phyloP scores from a whole-genome alignment of 768 basidiomycete genomes.

The Dacryopinax primogenitus region DNA sequence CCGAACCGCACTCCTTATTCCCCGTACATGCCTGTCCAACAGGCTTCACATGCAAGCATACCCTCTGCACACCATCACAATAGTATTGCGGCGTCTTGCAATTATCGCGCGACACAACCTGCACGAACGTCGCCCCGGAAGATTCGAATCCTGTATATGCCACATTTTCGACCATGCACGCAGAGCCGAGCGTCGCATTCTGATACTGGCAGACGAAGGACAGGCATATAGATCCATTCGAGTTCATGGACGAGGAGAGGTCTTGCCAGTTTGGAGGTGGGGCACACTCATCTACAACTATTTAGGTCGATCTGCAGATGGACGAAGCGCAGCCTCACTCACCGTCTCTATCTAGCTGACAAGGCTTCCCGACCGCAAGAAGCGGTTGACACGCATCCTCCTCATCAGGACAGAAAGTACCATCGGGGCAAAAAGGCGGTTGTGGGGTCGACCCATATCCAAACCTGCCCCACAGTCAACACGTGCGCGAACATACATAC shows the following conservation, averaged over 20 bases:
- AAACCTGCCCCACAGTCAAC: background rate
- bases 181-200: conserved; percentile 50
- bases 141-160: conserved; percentile 58
- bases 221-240: conserved; percentile 74
- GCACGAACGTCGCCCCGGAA: conserved; percentile 45
- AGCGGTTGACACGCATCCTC: conserved; percentile 51
- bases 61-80: conserved; percentile 49
- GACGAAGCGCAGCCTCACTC: conserved; percentile 17
- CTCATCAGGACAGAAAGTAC: conserved; percentile 77
- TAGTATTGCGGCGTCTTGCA: conserved; percentile 54
- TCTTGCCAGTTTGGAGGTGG: conserved; percentile 49
- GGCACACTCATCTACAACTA: conserved; percentile 57
- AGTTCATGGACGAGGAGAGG: conserved; percentile 44
- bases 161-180: conserved; percentile 66
- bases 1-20: conserved; percentile 38
- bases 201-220: conserved; percentile 70
- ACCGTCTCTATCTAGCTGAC: conserved; percentile 85
- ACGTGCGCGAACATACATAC: conserved; percentile 17
- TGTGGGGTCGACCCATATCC: background rate
- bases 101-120: conserved; percentile 71
- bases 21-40: conserved; percentile 45
- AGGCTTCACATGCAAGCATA: conserved; percentile 47
- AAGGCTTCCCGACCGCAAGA: conserved; percentile 48
- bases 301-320: conserved; percentile 5
- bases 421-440: conserved; percentile 44